phyloP scores from a whole-genome alignment of 2,329 filamentous ascomycete species.

The Rachicladosporium sp. region DNA sequence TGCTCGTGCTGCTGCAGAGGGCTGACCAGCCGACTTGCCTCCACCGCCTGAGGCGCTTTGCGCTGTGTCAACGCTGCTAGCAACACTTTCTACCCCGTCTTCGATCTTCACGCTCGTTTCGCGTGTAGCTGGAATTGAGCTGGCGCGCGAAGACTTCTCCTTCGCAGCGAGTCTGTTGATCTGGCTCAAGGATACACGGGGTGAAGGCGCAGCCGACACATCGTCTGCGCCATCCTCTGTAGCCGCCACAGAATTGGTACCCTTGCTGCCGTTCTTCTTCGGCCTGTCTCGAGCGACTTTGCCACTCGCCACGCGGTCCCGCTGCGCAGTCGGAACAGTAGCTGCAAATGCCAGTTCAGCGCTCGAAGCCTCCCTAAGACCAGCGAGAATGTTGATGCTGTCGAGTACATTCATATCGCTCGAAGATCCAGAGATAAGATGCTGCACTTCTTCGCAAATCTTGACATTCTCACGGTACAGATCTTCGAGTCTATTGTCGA shows the following conservation, averaged over 20 bases:
- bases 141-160: conserved; percentile 25
- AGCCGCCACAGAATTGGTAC: conserved; percentile 11
- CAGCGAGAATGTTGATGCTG: conserved; percentile 34
- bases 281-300: conserved; percentile 15
- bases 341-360: conserved; percentile 27
- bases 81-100: conserved; percentile 32
- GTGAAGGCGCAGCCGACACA: conserved; percentile 21
- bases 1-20: conserved; percentile 8
- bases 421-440: conserved; percentile 31
- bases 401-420: conserved; percentile 30
- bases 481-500: conserved; percentile 35
- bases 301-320: conserved; percentile 14
- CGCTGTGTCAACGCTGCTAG: conserved; percentile 31
- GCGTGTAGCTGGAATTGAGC: conserved; percentile 33
- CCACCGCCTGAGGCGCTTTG: conserved; percentile 11
- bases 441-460: conserved; percentile 32
- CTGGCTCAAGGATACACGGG: conserved; percentile 15
- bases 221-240: conserved; percentile 19
- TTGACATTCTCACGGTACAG: conserved; percentile 37
- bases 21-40: conserved; percentile 4
- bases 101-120: conserved; percentile 41
- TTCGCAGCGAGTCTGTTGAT: conserved; percentile 20
- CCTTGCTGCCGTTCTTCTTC: conserved; percentile 14
- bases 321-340: conserved; percentile 18
- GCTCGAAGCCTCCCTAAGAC: conserved; percentile 31